Percentiles rank a stretch among this genome's conserved stretches.
Evolutionary conservation across 2,329 filamentous ascomycete genomes (phyloP).

Genomic region (Cadophora malorum): DNA sequence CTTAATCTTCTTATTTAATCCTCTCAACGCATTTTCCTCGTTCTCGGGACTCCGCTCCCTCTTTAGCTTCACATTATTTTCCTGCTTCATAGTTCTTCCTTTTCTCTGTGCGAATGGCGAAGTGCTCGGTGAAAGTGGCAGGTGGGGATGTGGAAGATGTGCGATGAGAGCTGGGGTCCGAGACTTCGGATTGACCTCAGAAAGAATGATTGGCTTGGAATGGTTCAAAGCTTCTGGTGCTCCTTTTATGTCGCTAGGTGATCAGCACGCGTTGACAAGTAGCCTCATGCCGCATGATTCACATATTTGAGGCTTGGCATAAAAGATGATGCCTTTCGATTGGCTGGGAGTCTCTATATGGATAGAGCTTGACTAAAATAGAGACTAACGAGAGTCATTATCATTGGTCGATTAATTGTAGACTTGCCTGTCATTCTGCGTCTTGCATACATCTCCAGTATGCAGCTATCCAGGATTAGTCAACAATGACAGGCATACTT

Average conservation of each 20-base stretch:
- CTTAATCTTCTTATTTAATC: background rate
- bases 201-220: background rate
- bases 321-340: background rate
- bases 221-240: background rate
- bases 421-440: no score
- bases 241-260: background rate
- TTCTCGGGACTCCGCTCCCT: background rate
- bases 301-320: background rate
- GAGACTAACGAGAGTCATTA: background rate
- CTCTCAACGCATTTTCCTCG: background rate
- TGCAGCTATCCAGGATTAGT: no score
- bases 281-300: background rate
- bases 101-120: background rate
- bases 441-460: no score
- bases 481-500: no score
- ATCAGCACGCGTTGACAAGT: background rate
- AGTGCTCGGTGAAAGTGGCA: no score
- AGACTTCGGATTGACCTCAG: no score
- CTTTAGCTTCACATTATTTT: background rate
- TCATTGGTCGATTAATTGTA: no score
- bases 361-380: background rate
- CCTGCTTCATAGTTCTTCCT: background rate
- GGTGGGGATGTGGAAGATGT: no score
- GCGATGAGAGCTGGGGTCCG: no score
- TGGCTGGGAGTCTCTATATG: background rate